These are phyloP conservation scores for Sphagnum fallax DNA, from an alignment of 228 moss, liverwort and hornwort species.

Conservation along the genomic window DNA sequence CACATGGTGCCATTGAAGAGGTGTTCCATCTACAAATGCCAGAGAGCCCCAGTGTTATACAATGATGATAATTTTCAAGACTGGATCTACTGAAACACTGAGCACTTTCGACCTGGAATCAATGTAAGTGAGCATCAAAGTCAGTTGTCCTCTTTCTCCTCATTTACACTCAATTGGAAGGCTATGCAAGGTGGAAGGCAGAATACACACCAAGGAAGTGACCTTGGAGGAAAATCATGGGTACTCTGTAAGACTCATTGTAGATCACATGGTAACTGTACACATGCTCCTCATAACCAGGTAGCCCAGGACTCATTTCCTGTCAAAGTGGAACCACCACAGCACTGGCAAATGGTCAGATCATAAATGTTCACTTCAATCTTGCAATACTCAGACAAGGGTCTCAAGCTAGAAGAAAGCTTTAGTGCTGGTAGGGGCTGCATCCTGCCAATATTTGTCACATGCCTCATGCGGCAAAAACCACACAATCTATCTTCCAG, in stretches of 20 bases:
- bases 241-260: conserved; percentile 89
- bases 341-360: background rate
- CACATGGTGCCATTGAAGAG: conserved; percentile 46
- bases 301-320: conserved; percentile 1
- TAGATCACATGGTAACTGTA: conserved; percentile 80
- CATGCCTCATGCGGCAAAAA: background rate
- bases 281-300: conserved; percentile 26
- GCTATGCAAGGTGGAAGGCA: background rate
- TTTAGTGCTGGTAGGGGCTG: too few species aligned
- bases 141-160: background rate
- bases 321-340: background rate
- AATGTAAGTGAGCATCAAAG: background rate
- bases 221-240: conserved; percentile 65
- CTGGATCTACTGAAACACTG: background rate
- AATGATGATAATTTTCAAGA: background rate
- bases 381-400: background rate
- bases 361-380: background rate
- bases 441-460: background rate
- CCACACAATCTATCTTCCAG: background rate
- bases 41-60: background rate
- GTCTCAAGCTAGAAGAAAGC: background rate
- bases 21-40: conserved; percentile 52
- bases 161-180: background rate
- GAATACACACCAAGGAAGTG: conserved; percentile 35
- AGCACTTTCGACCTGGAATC: background rate